Conservation (phyloP, 2,329 filamentous ascomycete species). For the Lachnellula occidentalis region DNA sequence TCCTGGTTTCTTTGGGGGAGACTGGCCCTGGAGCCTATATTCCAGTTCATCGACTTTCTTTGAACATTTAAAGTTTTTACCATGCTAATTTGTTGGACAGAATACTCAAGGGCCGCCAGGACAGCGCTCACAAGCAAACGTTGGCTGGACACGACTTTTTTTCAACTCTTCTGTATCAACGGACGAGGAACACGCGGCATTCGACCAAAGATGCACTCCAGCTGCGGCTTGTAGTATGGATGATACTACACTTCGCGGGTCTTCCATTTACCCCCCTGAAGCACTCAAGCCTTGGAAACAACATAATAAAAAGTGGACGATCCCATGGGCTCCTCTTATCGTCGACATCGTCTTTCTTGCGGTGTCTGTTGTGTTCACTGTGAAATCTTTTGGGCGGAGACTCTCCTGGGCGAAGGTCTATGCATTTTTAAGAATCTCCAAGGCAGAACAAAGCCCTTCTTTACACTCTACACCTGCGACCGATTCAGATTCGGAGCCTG, state of each 20-base stretch:
- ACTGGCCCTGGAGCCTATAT: too few relatives aligned
- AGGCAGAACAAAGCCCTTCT: not conserved
- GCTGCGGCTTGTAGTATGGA: constrained; percentile 31
- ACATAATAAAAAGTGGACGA: constrained; percentile 1
- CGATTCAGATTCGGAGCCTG: not conserved
- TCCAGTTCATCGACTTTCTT: too few relatives aligned
- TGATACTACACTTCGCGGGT: constrained; percentile 11
- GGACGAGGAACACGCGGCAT: constrained; percentile 22
- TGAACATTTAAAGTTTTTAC: too few relatives aligned
- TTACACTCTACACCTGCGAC: not conserved
- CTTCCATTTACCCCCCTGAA: constrained; percentile 6
- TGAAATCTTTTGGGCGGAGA: constrained; percentile 2
- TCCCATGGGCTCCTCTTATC: constrained; percentile 5
- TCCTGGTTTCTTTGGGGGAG: too few relatives aligned
- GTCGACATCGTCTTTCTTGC: constrained; percentile 2
- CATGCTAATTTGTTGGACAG: constrained; percentile 4
- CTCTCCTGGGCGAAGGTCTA: not conserved
- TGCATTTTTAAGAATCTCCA: not conserved
- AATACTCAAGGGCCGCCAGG: constrained; percentile 41
- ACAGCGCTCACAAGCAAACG: constrained; percentile 35
- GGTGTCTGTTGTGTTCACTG: not conserved
- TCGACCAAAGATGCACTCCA: constrained; percentile 28
- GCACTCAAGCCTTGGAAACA: constrained; percentile 10
- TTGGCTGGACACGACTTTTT: constrained; percentile 43
- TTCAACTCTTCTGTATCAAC: constrained; percentile 43